These are phyloP conservation scores for Pseudogymnoascus sp. DNA, from an alignment of 2,329 filamentous ascomycete genomes.

Conservation along the genomic window DNA sequence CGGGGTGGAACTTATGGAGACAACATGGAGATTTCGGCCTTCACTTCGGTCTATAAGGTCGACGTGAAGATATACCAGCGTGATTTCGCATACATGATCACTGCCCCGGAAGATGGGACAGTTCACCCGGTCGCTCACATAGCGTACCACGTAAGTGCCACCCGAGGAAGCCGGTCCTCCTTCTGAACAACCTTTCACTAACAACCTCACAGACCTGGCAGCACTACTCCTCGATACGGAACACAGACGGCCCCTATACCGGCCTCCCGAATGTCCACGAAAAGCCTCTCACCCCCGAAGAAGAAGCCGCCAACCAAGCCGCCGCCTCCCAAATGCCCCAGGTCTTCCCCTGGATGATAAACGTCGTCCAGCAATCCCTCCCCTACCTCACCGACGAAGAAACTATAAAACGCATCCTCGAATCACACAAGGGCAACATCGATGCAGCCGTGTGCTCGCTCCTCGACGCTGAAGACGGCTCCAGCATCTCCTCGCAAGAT, in stretches of 20 bases:
- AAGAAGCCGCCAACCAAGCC: slow-evolving; percentile 23
- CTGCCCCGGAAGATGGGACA: slow-evolving; percentile 30
- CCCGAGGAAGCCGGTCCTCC: slow-evolving; percentile 17
- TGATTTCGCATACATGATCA: slow-evolving; percentile 41
- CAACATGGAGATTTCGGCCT: slow-evolving; percentile 59
- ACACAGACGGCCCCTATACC: slow-evolving; percentile 47
- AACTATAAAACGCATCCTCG: slow-evolving; percentile 42
- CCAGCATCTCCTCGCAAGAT: slow-evolving; percentile 33
- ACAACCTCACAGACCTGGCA: slow-evolving; percentile 43
- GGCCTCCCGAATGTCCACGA: slow-evolving; percentile 41
- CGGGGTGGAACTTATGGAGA: slow-evolving; percentile 54
- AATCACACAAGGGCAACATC: slow-evolving; percentile 42
- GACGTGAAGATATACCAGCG: slow-evolving; percentile 55
- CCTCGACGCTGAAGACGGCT: slow-evolving; percentile 38
- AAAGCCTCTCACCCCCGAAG: slow-evolving; percentile 15
- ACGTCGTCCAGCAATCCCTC: slow-evolving; percentile 41
- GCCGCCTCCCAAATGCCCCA: slow-evolving; percentile 33
- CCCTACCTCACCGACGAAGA: slow-evolving; percentile 41
- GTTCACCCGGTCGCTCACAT: slow-evolving; percentile 40
- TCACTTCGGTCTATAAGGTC: slow-evolving; percentile 50
- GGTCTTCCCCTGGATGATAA: slow-evolving; percentile 46
- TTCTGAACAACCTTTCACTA: background rate
- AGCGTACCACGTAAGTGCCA: slow-evolving; percentile 50
- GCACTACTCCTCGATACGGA: slow-evolving; percentile 59
- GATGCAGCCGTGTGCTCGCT: slow-evolving; percentile 43